phyloP scores from a whole-genome alignment of 768 basidiomycete species.

The Lactifluus hygrophoroides region DNA sequence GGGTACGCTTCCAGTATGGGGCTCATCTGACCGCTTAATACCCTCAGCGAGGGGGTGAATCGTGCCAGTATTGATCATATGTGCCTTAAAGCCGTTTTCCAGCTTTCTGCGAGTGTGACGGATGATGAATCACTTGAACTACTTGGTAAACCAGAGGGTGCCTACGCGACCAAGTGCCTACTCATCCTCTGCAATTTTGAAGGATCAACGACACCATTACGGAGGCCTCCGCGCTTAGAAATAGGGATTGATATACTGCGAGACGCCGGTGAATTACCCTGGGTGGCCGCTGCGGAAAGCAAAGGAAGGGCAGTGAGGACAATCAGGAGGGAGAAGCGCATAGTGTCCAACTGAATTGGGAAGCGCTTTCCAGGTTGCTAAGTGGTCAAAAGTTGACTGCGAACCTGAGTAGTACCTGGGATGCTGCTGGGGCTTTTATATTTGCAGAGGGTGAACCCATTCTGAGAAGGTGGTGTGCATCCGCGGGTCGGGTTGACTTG shows the following conservation, averaged over 20 bases:
- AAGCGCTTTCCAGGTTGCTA: background rate
- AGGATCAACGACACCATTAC: background rate
- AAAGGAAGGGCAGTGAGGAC: conserved; percentile 4
- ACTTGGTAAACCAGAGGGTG: background rate
- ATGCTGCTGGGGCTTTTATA: background rate
- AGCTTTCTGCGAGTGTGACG: conserved; percentile 9
- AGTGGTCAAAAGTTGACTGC: background rate
- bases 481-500: no score
- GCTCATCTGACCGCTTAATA: background rate
- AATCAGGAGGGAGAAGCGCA: conserved; percentile 1
- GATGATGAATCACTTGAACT: background rate
- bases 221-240: background rate
- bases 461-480: no score
- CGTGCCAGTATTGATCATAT: conserved; percentile 15
- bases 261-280: background rate
- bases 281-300: background rate
- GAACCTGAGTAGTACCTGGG: background rate
- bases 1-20: background rate
- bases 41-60: conserved; percentile 1
- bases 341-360: background rate
- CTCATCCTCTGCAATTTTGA: background rate
- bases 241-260: conserved; percentile 1
- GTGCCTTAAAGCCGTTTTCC: conserved; percentile 3
- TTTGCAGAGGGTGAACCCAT: background rate
- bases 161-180: background rate